phyloP scores from a whole-genome alignment of 2,329 filamentous ascomycete genomes.

The Clarireedia hainanense region DNA sequence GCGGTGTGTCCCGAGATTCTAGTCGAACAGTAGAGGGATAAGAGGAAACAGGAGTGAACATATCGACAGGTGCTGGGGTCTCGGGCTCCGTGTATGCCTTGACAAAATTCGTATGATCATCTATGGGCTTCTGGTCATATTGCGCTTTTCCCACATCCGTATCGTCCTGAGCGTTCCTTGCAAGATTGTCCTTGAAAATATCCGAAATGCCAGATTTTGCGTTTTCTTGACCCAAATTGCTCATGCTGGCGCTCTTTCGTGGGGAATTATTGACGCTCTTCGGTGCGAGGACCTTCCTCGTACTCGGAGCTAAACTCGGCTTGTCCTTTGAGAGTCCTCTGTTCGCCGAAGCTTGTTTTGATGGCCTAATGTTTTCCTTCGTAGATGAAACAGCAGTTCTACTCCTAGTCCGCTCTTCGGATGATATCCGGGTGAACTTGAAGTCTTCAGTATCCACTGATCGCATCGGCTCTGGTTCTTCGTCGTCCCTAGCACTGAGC shows the following conservation, averaged over 20 bases:
- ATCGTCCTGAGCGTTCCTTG: slow-evolving; percentile 13
- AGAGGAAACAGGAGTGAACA: slow-evolving; percentile 43
- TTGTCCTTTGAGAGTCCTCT: slow-evolving; percentile 21
- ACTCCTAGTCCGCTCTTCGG: slow-evolving; percentile 21
- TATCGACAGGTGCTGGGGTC: slow-evolving; percentile 34
- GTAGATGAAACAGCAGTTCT: slow-evolving; percentile 6
- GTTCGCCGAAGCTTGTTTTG: slow-evolving; percentile 15
- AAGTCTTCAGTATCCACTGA: slow-evolving; percentile 23
- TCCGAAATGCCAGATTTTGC: slow-evolving; percentile 35
- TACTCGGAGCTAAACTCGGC: slow-evolving; percentile 8
- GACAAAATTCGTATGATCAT: slow-evolving; percentile 16
- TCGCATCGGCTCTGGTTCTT: slow-evolving; percentile 33
- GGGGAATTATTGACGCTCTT: slow-evolving; percentile 53
- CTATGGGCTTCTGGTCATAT: neutral
- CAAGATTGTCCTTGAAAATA: slow-evolving; percentile 14
- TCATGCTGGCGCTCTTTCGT: slow-evolving; percentile 38
- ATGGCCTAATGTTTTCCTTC: slow-evolving; percentile 1
- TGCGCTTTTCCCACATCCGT: neutral
- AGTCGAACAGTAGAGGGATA: slow-evolving; percentile 31
- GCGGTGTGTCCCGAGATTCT: slow-evolving; percentile 46
- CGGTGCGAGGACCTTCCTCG: slow-evolving; percentile 29
- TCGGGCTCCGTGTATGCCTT: slow-evolving; percentile 29
- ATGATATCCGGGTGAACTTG: slow-evolving; percentile 23
- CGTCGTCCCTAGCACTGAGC: slow-evolving; percentile 46
- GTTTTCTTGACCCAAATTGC: slow-evolving; percentile 31